Evolutionary conservation across 305 asterid genomes (phyloP).

Genomic region (Solanum aculeatissimum): DNA sequence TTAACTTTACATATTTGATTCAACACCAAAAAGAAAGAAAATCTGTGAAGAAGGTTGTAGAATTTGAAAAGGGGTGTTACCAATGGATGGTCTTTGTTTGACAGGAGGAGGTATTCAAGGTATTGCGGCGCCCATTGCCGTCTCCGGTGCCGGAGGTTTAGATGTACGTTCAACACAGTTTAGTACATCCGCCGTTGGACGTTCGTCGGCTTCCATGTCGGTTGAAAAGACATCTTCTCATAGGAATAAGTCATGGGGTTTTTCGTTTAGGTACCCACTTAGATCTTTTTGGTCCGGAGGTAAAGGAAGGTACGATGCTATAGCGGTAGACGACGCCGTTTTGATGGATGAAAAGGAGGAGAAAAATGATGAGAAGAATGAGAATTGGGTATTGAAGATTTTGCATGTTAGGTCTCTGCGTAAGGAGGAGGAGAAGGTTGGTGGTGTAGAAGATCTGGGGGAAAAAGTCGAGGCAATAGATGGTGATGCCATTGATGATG

Average conservation of each 20-base stretch:
- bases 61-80: background rate
- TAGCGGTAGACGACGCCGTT: conserved; percentile 45
- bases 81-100: conserved; percentile 67
- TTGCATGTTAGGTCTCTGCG: conserved; percentile 54
- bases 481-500: background rate
- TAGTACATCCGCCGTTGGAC: conserved; percentile 8
- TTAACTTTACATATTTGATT: background rate
- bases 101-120: conserved; percentile 69
- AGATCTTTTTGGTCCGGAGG: conserved; percentile 65
- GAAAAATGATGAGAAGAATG: background rate
- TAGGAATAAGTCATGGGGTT: conserved; percentile 57
- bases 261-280: conserved; percentile 58
- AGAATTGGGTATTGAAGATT: conserved; percentile 64
- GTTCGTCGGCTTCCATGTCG: conserved; percentile 23
- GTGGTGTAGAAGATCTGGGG: background rate
- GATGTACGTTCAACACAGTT: conserved; percentile 21
- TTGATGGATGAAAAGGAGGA: conserved; percentile 48
- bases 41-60: background rate
- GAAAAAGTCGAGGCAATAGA: background rate
- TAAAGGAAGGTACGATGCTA: conserved; percentile 38
- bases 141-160: conserved; percentile 26
- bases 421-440: conserved; percentile 21
- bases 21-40: background rate
- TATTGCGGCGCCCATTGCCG: conserved; percentile 37
- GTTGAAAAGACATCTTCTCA: conserved; percentile 29